Conservation (phyloP, 73 alveolate genomes). For the Effrenium voratum region DNA sequence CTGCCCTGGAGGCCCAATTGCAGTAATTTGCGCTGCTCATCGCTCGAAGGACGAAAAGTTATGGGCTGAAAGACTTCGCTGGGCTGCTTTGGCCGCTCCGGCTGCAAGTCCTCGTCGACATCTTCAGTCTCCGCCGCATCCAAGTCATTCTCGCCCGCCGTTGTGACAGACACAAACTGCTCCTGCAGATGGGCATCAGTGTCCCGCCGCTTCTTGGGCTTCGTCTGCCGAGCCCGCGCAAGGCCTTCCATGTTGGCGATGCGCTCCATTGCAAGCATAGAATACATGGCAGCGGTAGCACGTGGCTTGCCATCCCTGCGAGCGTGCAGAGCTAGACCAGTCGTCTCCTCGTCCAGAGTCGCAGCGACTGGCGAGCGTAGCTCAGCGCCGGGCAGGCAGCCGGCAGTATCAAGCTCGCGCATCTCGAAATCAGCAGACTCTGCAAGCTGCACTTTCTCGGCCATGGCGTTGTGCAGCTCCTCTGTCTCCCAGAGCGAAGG, state of each 20-base stretch:
- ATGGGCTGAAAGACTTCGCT: constrained; percentile 1
- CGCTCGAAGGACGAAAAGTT: not conserved
- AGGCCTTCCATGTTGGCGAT: constrained; percentile 5
- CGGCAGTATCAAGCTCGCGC: too few species aligned
- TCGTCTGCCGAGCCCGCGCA: constrained; percentile 9
- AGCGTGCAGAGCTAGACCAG: too few species aligned
- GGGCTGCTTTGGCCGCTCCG: too few species aligned
- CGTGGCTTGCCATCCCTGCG: not conserved
- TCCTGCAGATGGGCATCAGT: not conserved
- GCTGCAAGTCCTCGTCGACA: not conserved
- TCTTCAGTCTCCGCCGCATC: not conserved
- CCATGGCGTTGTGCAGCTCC: too few species aligned
- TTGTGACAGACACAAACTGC: not conserved
- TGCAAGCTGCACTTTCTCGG: too few species aligned
- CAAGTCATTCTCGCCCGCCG: not conserved
- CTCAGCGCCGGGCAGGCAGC: too few species aligned
- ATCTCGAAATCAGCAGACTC: too few species aligned
- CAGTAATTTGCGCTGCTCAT: not conserved
- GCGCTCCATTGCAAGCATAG: not conserved
- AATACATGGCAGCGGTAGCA: not conserved
- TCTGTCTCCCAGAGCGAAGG: constrained; percentile 47
- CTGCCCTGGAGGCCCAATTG: not conserved
- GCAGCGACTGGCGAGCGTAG: too few species aligned
- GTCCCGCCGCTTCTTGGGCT: constrained; percentile 7
- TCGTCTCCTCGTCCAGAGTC: too few species aligned